These are phyloP conservation scores for Brassica juncea DNA, from an alignment of 345 rosid genomes.

Conservation along the genomic window DNA sequence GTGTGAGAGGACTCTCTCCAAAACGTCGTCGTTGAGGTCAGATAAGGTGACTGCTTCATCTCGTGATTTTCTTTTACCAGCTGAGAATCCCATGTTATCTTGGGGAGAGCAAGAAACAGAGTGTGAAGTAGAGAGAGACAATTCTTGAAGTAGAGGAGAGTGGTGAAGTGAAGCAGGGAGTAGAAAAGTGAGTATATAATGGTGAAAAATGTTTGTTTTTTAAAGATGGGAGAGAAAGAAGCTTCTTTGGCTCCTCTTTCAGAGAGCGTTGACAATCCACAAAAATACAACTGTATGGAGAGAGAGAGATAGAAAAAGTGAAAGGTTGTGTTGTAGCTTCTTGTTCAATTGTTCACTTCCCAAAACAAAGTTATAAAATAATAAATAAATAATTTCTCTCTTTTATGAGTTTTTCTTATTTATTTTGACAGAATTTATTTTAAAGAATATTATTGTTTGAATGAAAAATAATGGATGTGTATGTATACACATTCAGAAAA, in stretches of 20 bases:
- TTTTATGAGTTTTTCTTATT: too few relatives aligned
- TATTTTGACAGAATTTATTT: too few relatives aligned
- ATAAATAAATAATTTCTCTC: too few relatives aligned
- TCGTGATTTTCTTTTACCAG: conserved; percentile 60
- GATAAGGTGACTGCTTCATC: conserved; percentile 17
- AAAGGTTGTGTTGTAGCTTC: conserved; percentile 21
- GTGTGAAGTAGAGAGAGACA: not conserved
- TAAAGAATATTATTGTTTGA: too few relatives aligned
- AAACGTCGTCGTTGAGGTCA: conserved; percentile 74
- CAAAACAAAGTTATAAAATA: too few relatives aligned
- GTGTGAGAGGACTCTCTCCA: conserved; percentile 83
- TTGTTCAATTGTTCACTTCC: too few relatives aligned
- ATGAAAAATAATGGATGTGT: too few relatives aligned
- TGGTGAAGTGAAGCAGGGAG: not conserved
- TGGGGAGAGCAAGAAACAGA: not conserved
- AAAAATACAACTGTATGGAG: conserved; percentile 29
- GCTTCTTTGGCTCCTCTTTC: conserved; percentile 55
- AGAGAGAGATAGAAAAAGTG: not conserved
- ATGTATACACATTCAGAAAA: too few relatives aligned
- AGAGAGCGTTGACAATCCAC: conserved; percentile 63
- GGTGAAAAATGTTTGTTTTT: not conserved
- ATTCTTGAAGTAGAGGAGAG: not conserved
- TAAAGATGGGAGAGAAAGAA: conserved; percentile 48
- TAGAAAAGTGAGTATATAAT: conserved; percentile 6
- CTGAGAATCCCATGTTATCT: conserved; percentile 32